Percentiles rank a stretch among this genome's conserved stretches.
phyloP scores from a whole-genome alignment of 495 filamentous ascomycete species.

The Chaetomium fimeti region DNA sequence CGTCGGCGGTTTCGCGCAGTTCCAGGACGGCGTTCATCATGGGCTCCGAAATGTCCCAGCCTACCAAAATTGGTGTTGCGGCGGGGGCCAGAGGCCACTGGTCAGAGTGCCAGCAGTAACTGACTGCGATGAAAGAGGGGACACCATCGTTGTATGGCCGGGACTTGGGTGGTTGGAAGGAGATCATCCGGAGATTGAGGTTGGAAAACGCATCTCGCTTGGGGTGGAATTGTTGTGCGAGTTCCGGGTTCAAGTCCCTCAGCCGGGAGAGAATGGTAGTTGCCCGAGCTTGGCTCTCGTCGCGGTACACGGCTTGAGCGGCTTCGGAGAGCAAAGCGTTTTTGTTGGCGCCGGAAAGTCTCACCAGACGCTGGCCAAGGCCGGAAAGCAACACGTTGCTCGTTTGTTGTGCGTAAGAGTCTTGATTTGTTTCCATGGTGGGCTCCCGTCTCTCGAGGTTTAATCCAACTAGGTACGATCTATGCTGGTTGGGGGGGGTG shows the following conservation, averaged over 20 bases:
- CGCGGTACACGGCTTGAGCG: neutral
- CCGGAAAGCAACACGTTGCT: slow-evolving; percentile 3
- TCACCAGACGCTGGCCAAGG: slow-evolving; percentile 17
- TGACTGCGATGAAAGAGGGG: slow-evolving; percentile 26
- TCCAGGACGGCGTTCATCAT: slow-evolving; percentile 31
- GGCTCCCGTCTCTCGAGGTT: neutral
- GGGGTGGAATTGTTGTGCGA: slow-evolving; percentile 19
- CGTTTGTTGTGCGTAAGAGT: neutral
- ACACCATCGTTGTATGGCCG: neutral
- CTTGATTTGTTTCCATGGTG: slow-evolving; percentile 7
- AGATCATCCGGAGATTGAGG: slow-evolving; percentile 26
- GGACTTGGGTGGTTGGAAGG: neutral
- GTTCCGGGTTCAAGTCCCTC: slow-evolving; percentile 21
- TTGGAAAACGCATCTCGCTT: slow-evolving; percentile 20
- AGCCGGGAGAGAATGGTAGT: slow-evolving; percentile 22
- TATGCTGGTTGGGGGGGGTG: too few species aligned
- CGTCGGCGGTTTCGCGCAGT: slow-evolving; percentile 1
- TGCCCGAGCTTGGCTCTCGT: slow-evolving; percentile 5
- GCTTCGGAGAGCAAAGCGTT: slow-evolving; percentile 12
- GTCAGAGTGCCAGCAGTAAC: slow-evolving; percentile 34
- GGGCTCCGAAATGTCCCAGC: slow-evolving; percentile 29
- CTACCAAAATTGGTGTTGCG: slow-evolving; percentile 14
- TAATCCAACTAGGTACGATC: too few species aligned
- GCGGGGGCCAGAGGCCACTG: slow-evolving; percentile 19
- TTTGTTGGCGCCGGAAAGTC: slow-evolving; percentile 15